Percentiles rank a stretch among this genome's conserved stretches.
Evolutionary conservation across 2,329 filamentous ascomycete genomes (phyloP).

Genomic region (Aspergillus oerlinghausenensis): DNA sequence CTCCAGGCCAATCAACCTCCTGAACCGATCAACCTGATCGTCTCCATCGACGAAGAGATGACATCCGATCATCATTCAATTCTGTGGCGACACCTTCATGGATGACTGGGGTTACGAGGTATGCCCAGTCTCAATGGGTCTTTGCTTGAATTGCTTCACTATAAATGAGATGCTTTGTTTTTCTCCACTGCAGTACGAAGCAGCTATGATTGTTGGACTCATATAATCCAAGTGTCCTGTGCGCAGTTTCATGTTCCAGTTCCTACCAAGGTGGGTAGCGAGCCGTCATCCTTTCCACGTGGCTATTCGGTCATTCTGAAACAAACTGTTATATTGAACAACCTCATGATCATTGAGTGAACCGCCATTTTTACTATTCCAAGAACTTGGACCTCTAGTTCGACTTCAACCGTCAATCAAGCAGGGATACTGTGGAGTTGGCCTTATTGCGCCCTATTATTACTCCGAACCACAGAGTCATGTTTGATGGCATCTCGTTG

Average conservation of each 20-base stretch:
- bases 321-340: not conserved
- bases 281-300: not conserved
- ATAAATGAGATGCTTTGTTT: not conserved
- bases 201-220: not conserved
- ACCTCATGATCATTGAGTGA: not conserved
- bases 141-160: not conserved
- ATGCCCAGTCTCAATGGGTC: not conserved
- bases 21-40: not conserved
- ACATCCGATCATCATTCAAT: not conserved
- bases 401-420: not conserved
- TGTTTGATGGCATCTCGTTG: not conserved
- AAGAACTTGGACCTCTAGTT: not conserved
- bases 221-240: too few relatives aligned
- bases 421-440: not conserved
- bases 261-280: not conserved
- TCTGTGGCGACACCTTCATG: not conserved
- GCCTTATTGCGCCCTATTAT: not conserved
- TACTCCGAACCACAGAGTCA: not conserved
- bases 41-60: not conserved
- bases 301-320: not conserved
- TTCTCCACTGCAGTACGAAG: not conserved
- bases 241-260: not conserved
- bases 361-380: not conserved
- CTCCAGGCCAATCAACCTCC: too few relatives aligned
- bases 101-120: not conserved